Base-by-base conservation (phyloP, 805 yeast species). In the Hagleromyces aurorensis region DNA sequence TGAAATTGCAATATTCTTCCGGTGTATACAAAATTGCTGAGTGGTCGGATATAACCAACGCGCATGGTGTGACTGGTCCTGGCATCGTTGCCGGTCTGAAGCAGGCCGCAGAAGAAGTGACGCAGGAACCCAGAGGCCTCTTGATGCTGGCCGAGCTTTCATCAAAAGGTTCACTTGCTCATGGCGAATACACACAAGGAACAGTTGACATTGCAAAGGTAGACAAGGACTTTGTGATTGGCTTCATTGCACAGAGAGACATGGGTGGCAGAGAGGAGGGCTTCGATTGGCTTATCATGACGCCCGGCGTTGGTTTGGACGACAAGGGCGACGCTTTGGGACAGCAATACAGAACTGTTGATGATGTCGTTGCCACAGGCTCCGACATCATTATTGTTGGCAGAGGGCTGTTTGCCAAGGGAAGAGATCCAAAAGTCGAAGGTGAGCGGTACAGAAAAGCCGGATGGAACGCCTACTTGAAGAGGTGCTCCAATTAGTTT, bases 221-320 rank as follows among this genome's bases (percentile, higher is more conserved):
- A 16, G 94, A 89, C 60, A 78, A 72, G 48, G 86, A 79, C 36
- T 91, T 91, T 61, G 95, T 85, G 17, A 79, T 91, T 60, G 99
- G 99, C 0, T 91, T 89, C 57, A 91, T 91, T 60, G 96, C 98
- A 1, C 96, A 86, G 55, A 71, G 72, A 50, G 77, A 78, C 35
- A 82, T 87, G 83, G 86, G 86, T 16, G 87, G 86, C 10, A 67
- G 70, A 24, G 78, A 70, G 3, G 91, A 78, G 46, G 91, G 89
- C 1, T 87, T 81, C 48, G 98, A 91, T 61, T 91, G 96, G 96
- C 61, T 91, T 22, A 74, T 87, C 35, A 78, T 91, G 91, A 89
- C 98, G 1, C 99, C 99, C 0, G 99, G 99, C 38, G 98, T 91
- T 21, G 97, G 97, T 3, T 69, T 91, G 30, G 98, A 89, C 52